Evolutionary conservation across 2,329 filamentous ascomycete genomes (phyloP).

Genomic region (Nigrospora sphaerica): DNA sequence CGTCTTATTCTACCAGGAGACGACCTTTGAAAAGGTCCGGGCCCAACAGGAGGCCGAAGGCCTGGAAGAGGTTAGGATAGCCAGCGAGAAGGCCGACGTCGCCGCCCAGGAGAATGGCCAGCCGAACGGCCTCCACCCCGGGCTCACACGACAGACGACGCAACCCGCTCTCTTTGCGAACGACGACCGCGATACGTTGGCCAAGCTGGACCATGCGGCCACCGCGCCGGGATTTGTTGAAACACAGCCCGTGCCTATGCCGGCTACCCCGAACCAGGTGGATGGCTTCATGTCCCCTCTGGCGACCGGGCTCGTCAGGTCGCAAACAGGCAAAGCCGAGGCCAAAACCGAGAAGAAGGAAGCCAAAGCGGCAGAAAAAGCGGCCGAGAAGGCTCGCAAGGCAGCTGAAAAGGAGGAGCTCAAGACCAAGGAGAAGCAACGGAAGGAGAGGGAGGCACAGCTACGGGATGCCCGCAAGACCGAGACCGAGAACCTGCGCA

Average conservation of each 20-base stretch:
- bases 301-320: constrained; percentile 10
- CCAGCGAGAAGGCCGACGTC: constrained; percentile 48
- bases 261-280: constrained; percentile 21
- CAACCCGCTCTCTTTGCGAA: constrained; percentile 29
- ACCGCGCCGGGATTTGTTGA: constrained; percentile 45
- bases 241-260: constrained; percentile 14
- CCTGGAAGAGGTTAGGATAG: constrained; percentile 51
- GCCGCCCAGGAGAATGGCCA: constrained; percentile 38
- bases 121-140: constrained; percentile 31
- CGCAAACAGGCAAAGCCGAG: constrained; percentile 26
- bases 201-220: constrained; percentile 56
- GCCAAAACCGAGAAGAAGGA: constrained; percentile 56
- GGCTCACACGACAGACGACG: constrained; percentile 43
- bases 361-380: constrained; percentile 62
- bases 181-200: constrained; percentile 44
- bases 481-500: constrained; percentile 49
- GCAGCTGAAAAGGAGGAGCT: constrained; percentile 37
- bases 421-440: constrained; percentile 36
- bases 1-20: constrained; percentile 96
- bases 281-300: constrained; percentile 11
- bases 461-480: constrained; percentile 30
- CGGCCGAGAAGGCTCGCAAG: constrained; percentile 41
- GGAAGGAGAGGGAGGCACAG: constrained; percentile 26
- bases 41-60: constrained; percentile 82
- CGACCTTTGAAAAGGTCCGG: constrained; percentile 56